A percentile compares a stretch with the other conserved stretches of the same genome.
These are phyloP conservation scores for Pestalotiopsis sp. DNA, from an alignment of 2,329 filamentous ascomycete species.

Conservation along the genomic window DNA sequence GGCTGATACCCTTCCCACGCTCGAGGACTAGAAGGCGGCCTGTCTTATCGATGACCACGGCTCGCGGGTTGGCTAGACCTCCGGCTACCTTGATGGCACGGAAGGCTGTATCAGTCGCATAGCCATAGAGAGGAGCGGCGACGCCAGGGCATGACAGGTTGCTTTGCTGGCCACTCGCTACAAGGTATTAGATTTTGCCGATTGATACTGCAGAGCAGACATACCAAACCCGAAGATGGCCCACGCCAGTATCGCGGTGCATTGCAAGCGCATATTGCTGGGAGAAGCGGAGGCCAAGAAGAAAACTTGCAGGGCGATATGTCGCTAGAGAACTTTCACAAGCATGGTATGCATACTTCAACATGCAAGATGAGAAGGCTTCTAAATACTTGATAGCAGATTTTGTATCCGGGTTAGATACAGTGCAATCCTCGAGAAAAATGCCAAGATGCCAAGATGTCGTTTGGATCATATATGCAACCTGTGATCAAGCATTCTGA, in stretches of 20 bases:
- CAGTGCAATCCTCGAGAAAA: background rate
- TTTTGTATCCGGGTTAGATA: background rate
- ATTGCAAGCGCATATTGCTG: background rate
- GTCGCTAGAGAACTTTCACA: background rate
- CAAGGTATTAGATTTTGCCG: background rate
- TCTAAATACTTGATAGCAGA: background rate
- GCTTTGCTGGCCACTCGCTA: background rate
- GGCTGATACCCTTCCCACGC: conserved; percentile 26
- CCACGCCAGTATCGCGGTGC: background rate
- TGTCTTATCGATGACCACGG: conserved; percentile 23
- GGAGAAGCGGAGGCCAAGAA: background rate
- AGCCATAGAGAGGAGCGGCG: background rate
- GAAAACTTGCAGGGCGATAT: background rate
- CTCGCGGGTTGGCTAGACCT: conserved; percentile 25
- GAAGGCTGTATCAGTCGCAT: background rate
- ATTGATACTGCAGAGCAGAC: background rate
- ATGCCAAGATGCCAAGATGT: background rate
- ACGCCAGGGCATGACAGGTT: background rate
- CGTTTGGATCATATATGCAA: background rate
- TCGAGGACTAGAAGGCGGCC: conserved; percentile 31
- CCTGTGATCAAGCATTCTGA: background rate
- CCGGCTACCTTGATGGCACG: conserved; percentile 24
- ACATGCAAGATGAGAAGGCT: background rate
- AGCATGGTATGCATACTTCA: background rate
- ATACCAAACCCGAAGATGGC: background rate